Percentiles rank a stretch among this genome's conserved stretches.
phyloP scores from a whole-genome alignment of 345 rosid species.

The Brassica napus region Da-Ae NC_063450.1:36639001-36639500 shows the following conservation, averaged over 20 bases:
- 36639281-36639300: constrained; percentile 5
- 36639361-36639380: constrained; percentile 30
- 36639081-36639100: neutral
- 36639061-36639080: neutral
- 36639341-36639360: constrained; percentile 32
- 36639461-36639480: constrained; percentile 2
- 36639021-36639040: constrained; percentile 9
- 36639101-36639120: neutral
- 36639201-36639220: constrained; percentile 30
- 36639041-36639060: constrained; percentile 8
- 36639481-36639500: neutral
- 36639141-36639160: neutral
- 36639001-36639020: neutral
- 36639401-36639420: constrained; percentile 35
- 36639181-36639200: constrained; percentile 24
- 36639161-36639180: neutral
- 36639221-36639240: constrained; percentile 25
- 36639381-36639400: constrained; percentile 41
- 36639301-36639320: neutral
- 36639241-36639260: constrained; percentile 11
- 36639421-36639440: constrained; percentile 30
- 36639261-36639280: constrained; percentile 9
- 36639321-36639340: constrained; percentile 24
- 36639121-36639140: neutral
- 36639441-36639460: constrained; percentile 26